Base-by-base conservation (phyloP, 805 yeast genomes). In the Starmerella khaoyaiensis region DNA sequence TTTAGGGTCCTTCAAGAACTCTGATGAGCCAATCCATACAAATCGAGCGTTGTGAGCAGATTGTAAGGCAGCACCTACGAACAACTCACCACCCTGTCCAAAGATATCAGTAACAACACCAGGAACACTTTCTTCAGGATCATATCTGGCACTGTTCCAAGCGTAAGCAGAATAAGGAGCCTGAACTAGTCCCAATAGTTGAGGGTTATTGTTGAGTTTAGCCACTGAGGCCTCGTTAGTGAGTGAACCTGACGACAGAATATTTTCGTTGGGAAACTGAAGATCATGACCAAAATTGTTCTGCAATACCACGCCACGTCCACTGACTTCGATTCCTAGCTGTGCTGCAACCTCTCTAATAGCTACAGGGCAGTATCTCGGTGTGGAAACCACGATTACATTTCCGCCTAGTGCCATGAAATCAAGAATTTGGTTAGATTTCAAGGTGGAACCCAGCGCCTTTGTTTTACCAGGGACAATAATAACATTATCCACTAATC, bases 271-370 rank as follows among this genome's bases (percentile, higher is more conserved):
- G 16, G 40, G 40, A 27, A 31, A 32, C 21, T 21, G 10, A 18
- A 32, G 17, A 15, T 9, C 17, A 25, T 21, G 20, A 19, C 57
- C 54, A 60, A 82, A 82, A 56, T 79, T 76, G 57, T 84, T 94
- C 6, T 67, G 56, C 30, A 78, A 61, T 37, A 63, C 57, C 55
- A 71, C 74, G 35, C 73, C 76, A 53, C 73, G 79, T 41, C 94
- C 93, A 33, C 90, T 70, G 40, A 95, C 80, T 51, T 65, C 71
- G 35, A 90, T 75, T 22, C 95, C 98, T 46, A 86, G 60, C 55
- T 86, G 83, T 51, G 74, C 72, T 46, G 82, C 68, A 50, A 79
- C 76, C 3, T 69, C 61, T 42, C 82, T 72, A 23, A 79, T 59
- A 15, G 76, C 70, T 19, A 79, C 81, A 27, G 77, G 72, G 12